Percentiles rank a stretch among this genome's conserved stretches.
These are phyloP conservation scores for Polytrichum formosum DNA, from an alignment of 225 moss, liverwort and hornwort species.

Conservation along the genomic window DNA sequence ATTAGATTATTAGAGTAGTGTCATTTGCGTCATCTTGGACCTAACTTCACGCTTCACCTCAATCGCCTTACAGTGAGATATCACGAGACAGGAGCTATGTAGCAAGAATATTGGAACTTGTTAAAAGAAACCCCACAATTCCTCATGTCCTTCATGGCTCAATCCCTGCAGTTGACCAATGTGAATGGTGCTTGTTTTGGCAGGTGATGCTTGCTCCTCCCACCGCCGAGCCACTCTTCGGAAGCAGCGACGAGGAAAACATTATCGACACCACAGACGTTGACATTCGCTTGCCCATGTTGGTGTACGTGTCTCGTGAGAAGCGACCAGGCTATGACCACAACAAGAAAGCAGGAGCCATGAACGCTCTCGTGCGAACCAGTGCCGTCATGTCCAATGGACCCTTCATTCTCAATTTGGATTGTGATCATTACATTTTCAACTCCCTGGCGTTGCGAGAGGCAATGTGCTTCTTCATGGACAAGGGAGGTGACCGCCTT, in stretches of 20 bases:
- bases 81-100: too few relatives aligned
- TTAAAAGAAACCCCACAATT: too few relatives aligned
- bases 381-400: constrained; percentile 97
- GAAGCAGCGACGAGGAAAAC: constrained; percentile 70
- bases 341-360: constrained; percentile 96
- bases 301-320: constrained; percentile 91
- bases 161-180: too few relatives aligned
- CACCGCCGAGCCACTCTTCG: constrained; percentile 60
- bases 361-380: constrained; percentile 91
- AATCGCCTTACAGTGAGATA: too few relatives aligned
- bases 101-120: too few relatives aligned
- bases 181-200: background rate
- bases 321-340: constrained; percentile 94
- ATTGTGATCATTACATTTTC: constrained; percentile 89
- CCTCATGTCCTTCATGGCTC: too few relatives aligned
- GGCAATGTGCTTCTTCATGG: constrained; percentile 97
- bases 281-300: constrained; percentile 85
- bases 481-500: constrained; percentile 80
- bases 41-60: too few relatives aligned
- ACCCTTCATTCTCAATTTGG: constrained; percentile 88
- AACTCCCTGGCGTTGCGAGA: constrained; percentile 70
- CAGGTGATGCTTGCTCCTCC: constrained; percentile 84
- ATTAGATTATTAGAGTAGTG: too few relatives aligned
- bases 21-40: too few relatives aligned
- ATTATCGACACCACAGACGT: constrained; percentile 68